Base-by-base conservation (phyloP, 2,329 filamentous ascomycete genomes). In the Annulohypoxylon truncatum region DNA sequence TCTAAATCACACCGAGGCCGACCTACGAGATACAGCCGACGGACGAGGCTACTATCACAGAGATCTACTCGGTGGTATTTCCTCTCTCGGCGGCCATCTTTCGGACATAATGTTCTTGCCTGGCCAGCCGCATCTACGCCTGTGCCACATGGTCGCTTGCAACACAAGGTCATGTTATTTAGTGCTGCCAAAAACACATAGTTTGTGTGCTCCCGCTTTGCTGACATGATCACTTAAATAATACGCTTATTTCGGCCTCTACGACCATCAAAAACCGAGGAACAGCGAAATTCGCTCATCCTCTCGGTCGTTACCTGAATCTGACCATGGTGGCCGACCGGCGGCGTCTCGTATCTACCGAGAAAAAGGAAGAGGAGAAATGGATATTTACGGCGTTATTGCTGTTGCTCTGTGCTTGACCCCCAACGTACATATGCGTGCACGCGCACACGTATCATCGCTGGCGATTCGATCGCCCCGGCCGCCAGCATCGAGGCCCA, bases 81-180 rank as follows among this genome's bases (percentile, higher is more conserved):
- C 48, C 53, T 12, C 53, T 40, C 57, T 67, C 65, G 65, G 61
- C 60, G 33, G 52, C 47, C 61, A 42, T 12, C 42, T 48, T 54
- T 66, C 66, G 66, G 66, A 66, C 58, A 31, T 68, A 62, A 60
- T 46, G 20, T 6, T 57, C 40, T 47, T 29, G 38, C 13, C n/a
- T 42, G 29, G 44, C 31, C 62, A 59, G 64, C 48, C 64, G 33
- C 48, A 47, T 54, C 54, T 54, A 33, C 15, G 42, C 47, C 15
- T 62, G 33, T 40, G 58, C 61, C 66, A 61, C 56, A 67, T 20
- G 28, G 35, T 40, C 15, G 31, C 56, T 46, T 59, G 35, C 59
- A n/a, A 48, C 47, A 22, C 29, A 29, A 40, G 33, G 35, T 57
- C 31, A 61, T 46, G 54, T 58, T 58, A 58, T 58, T 48, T 51